Percentiles rank a stretch among this genome's conserved stretches.
These are phyloP conservation scores for Arctostaphylos glauca DNA, from an alignment of 148 eudicot species.

Conservation along the genomic window DNA sequence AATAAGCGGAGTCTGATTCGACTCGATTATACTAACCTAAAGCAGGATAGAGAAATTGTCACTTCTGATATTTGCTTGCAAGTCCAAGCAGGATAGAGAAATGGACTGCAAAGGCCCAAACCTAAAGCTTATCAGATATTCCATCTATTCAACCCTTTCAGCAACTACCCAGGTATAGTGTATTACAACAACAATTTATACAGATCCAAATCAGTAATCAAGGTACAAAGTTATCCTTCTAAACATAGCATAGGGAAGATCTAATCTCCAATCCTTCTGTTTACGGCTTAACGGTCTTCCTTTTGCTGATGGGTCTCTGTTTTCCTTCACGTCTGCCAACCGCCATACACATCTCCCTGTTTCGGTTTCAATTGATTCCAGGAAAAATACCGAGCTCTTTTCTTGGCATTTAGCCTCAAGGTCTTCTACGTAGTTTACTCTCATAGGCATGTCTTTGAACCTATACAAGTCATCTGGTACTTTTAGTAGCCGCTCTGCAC, in stretches of 20 bases:
- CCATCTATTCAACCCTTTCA: not conserved
- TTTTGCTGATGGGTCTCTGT: slow-evolving; percentile 71
- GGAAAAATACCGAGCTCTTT: slow-evolving; percentile 58
- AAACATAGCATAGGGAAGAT: slow-evolving; percentile 50
- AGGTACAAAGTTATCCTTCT: slow-evolving; percentile 64
- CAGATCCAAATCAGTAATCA: slow-evolving; percentile 26
- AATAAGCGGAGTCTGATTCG: too few relatives aligned
- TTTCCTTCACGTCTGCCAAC: slow-evolving; percentile 87
- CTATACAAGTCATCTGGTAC: slow-evolving; percentile 75
- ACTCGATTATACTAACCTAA: too few relatives aligned
- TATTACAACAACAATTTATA: not conserved
- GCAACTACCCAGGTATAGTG: not conserved
- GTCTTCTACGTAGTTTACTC: slow-evolving; percentile 48
- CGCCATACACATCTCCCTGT: slow-evolving; percentile 67
- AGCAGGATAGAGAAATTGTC: not conserved
- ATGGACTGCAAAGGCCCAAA: not conserved
- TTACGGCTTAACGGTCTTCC: slow-evolving; percentile 84
- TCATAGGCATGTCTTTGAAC: slow-evolving; percentile 79
- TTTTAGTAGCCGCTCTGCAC: slow-evolving; percentile 77
- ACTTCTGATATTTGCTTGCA: not conserved
- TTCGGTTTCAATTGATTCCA: slow-evolving; percentile 66
- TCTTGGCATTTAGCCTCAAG: slow-evolving; percentile 35
- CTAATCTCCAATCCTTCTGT: slow-evolving; percentile 77
- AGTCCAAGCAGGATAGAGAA: not conserved
- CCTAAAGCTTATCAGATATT: not conserved